Base-by-base conservation (phyloP, 768 basidiomycete genomes). In the Lactifluus echinatus region DNA sequence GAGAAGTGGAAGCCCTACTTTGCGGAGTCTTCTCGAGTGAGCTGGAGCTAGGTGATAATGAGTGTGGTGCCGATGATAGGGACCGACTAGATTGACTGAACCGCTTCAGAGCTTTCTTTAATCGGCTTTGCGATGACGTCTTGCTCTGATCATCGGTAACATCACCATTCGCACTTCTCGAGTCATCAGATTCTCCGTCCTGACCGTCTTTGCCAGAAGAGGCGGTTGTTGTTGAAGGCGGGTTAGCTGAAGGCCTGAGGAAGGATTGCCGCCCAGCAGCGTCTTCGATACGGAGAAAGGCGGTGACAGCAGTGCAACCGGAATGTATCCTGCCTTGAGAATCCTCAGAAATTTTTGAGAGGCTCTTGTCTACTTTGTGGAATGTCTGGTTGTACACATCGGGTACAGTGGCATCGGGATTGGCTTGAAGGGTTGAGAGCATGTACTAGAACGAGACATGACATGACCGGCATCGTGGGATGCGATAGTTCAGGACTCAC, bases 271-370 rank as follows among this genome's bases (percentile, higher is more conserved):
- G 74, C 33, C 89, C 89, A 15, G 84, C 74, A 2, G 73, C 75
- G 63, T 93, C 92, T 72, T 99, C 96, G 57, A 97, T 72, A 14
- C 96, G 87, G 51, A 99, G 79, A 72, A 98, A 95, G 2, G 93
- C 93, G 26, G 90, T 93, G 34, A 96, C 96, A 4, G 91, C 96
- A 4, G 96, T 99, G 67, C 95, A 98, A 1, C 96, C 96, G 7
- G 91, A 93, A 66, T 95, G 92, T 48, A 95, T 93, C 70, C 90
- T 93, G 63, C 91, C 92, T 39, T 89, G 86, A 6, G 88, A 88
- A 62, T 87, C 83, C 66, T 89, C 87, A 53, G 93, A 85, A 66
- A 97, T 83, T 46, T 77, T 80, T 17, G 92, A 93, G 31, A 99
- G 79, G 56, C 79, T 77, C 46, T 74, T 78, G 67, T 99, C 96